Evolutionary conservation across 768 basidiomycete species (phyloP).

Genomic region (Rhodotorula graminis): DNA sequence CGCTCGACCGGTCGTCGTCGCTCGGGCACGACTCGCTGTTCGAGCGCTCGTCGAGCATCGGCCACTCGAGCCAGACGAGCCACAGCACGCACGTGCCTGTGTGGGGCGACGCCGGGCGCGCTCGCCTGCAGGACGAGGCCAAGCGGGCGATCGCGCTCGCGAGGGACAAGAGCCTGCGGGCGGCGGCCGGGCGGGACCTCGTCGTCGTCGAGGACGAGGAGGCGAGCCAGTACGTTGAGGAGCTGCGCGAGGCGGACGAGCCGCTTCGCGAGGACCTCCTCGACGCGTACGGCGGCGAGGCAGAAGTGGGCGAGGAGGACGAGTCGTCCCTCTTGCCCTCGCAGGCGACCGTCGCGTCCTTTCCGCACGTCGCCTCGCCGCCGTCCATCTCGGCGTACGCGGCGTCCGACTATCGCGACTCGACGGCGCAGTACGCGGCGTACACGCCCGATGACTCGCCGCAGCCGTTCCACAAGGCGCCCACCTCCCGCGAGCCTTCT

Average conservation of each 20-base stretch:
- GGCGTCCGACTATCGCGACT: not conserved
- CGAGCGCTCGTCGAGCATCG: not conserved
- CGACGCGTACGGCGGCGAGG: not conserved
- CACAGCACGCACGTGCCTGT: conserved; percentile 12
- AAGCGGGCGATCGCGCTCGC: conserved; percentile 20
- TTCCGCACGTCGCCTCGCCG: not conserved
- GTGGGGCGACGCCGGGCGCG: conserved; percentile 22
- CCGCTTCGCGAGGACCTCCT: not conserved
- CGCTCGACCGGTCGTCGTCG: conserved; percentile 5
- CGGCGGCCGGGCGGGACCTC: not conserved
- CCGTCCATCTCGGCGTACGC: conserved; percentile 1
- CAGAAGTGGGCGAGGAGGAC: not conserved
- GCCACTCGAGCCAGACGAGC: conserved; percentile 11
- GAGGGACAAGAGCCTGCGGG: conserved; percentile 5
- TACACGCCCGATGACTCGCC: not conserved
- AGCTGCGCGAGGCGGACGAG: not conserved
- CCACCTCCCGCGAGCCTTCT: not conserved
- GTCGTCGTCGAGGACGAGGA: not conserved
- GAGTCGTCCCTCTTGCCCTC: not conserved
- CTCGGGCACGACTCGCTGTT: conserved; percentile 7
- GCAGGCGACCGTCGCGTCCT: not conserved
- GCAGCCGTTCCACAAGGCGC: not conserved
- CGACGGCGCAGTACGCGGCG: not conserved
- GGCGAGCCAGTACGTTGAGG: not conserved
- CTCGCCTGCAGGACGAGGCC: conserved; percentile 18